Evolutionary conservation across 371 early-diverging fungal genomes (phyloP), one percentile per base, ranked within the genome.

Genomic region (Nosema granulosis): DNA sequence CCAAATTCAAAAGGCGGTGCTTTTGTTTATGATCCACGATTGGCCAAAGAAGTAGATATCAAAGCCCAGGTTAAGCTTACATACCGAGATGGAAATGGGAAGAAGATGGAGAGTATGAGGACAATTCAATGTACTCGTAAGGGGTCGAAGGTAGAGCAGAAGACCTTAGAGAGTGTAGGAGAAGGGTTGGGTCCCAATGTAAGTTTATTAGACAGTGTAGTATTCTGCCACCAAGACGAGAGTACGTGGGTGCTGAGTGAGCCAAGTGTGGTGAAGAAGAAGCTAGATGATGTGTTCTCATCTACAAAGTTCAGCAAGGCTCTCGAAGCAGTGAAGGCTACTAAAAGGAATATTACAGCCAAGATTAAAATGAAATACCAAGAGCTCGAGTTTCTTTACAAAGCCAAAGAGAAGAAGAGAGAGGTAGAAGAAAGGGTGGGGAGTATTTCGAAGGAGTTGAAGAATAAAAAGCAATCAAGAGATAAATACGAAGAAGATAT

Each of bases 191-290:
- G 94, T 9, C 92, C 93, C 12, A 90, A 91, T 22, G 87, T 88
- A 68, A 91, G 96, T 0, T 91, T 99, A 32, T 83, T 99, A 28
- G 96, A 98, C 69, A 94, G 92, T 85, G 97, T 99, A 38, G 92
- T 98, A 18, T 98, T 99, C 78, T 95, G 96, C 83, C 98, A 97
- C 82, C 99, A 99, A 85, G 99, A 99, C 82, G 98, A 99, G 12
- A 91, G 92, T 52, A 91, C 89, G 76, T 99, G 99, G 94, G 96
- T 96, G 6, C 87, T 99, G 20, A 88, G 92, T 0, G 99, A 99
- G 76, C 90, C 97, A 0, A 73, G 87, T 0, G 80, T 86, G 0
- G 78, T 98, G 32, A 99, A 99, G 83, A 97, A 97, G 82, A 93
- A 91, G 80, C 94, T 99, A 85, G 99, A 99, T 84, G 97, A 95